Evolutionary conservation across 73 alveolate species (phyloP).

Genomic region (Stentor roeselii): DNA sequence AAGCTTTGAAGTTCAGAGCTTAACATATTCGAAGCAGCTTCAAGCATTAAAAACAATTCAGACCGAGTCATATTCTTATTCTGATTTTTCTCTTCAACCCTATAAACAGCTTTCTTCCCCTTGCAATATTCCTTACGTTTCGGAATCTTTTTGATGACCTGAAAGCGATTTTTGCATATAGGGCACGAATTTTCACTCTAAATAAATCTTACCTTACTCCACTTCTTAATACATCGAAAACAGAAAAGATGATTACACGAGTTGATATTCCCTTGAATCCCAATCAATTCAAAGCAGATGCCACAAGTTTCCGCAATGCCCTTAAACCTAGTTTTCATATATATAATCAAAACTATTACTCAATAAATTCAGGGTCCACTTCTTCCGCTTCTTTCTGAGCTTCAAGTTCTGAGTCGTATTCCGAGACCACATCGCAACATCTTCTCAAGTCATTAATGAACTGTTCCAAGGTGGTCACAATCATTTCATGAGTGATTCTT

Average conservation of each 20-base stretch:
- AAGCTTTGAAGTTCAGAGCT: neutral
- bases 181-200: constrained; percentile 24
- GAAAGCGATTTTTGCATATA: constrained; percentile 14
- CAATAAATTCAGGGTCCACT: neutral
- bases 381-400: constrained; percentile 4
- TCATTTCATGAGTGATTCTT: neutral
- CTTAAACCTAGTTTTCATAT: constrained; percentile 12
- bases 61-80: neutral
- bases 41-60: neutral
- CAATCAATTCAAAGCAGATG: constrained; percentile 5
- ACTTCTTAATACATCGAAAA: neutral
- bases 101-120: neutral
- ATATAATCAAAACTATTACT: too few species aligned
- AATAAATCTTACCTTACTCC: constrained; percentile 5
- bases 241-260: constrained; percentile 1
- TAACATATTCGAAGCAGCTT: neutral
- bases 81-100: neutral
- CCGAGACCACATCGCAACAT: neutral
- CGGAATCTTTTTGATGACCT: neutral
- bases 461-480: neutral
- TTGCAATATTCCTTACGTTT: neutral
- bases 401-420: neutral
- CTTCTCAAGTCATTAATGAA: neutral
- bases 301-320: constrained; percentile 11
- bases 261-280: constrained; percentile 1